These are phyloP conservation scores for Pythium dissimile DNA, from an alignment of 352 stramenopile species.

Conservation along the genomic window DNA sequence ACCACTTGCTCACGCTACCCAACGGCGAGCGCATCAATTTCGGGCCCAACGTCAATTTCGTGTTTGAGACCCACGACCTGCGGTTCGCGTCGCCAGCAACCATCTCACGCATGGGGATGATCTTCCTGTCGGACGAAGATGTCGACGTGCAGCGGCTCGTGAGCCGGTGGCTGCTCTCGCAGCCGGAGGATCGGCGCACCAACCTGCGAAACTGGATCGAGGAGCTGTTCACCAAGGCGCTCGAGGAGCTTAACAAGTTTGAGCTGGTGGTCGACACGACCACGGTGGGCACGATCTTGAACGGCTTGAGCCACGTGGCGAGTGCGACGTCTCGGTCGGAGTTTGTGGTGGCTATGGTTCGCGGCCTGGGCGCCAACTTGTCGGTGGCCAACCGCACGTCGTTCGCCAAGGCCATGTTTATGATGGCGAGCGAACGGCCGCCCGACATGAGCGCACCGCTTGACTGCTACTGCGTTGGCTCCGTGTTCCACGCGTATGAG, in stretches of 20 bases:
- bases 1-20: constrained; percentile 93
- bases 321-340: constrained; percentile 64
- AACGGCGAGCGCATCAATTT: constrained; percentile 97
- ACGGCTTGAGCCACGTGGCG: constrained; percentile 87
- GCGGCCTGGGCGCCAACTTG: constrained; percentile 92
- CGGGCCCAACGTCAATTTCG: constrained; percentile 94
- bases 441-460: constrained; percentile 84
- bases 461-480: constrained; percentile 86
- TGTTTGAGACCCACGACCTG: constrained; percentile 96
- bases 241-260: constrained; percentile 86
- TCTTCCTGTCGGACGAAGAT: constrained; percentile 93
- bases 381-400: constrained; percentile 53
- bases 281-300: constrained; percentile 92
- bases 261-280: constrained; percentile 91
- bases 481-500: constrained; percentile 65
- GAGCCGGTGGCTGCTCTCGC: constrained; percentile 75
- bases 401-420: constrained; percentile 90
- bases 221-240: constrained; percentile 87
- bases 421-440: constrained; percentile 89
- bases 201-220: constrained; percentile 87
- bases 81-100: constrained; percentile 94
- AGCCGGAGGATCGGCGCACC: constrained; percentile 42
- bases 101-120: constrained; percentile 96
- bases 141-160: constrained; percentile 77
- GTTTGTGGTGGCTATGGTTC: constrained; percentile 91